Percentiles rank a stretch among this genome's conserved stretches.
Evolutionary conservation across 2,329 filamentous ascomycete genomes (phyloP).

Genomic region (Cercospora sp.): DNA sequence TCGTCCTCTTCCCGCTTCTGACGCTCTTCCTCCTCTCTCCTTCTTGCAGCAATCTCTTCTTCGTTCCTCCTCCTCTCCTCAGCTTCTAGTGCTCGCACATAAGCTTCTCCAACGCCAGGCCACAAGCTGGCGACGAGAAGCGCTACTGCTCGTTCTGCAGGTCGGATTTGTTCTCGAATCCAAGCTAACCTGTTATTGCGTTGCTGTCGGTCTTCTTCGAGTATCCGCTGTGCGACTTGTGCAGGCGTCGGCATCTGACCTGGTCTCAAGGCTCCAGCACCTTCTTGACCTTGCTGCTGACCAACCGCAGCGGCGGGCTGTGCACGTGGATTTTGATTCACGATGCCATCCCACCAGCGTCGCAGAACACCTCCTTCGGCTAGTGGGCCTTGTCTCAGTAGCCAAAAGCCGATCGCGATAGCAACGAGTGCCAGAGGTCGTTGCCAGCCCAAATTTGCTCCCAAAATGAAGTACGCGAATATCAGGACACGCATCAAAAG

Average conservation of each 20-base stretch:
- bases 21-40: conserved; percentile 32
- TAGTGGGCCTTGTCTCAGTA: conserved; percentile 45
- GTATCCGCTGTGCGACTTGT: conserved; percentile 44
- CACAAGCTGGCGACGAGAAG: conserved; percentile 63
- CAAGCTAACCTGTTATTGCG: conserved; percentile 30
- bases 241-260: conserved; percentile 43
- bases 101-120: conserved; percentile 62
- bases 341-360: conserved; percentile 48
- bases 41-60: conserved; percentile 32
- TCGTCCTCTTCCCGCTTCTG: conserved; percentile 25
- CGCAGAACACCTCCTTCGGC: conserved; percentile 42
- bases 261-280: conserved; percentile 14
- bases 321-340: conserved; percentile 33
- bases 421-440: conserved; percentile 45
- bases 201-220: conserved; percentile 33
- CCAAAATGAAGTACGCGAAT: conserved; percentile 60
- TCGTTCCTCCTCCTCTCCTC: conserved; percentile 35
- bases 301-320: conserved; percentile 10
- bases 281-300: conserved; percentile 18
- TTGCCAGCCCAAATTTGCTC: conserved; percentile 47
- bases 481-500: conserved; percentile 59
- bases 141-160: conserved; percentile 57
- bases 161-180: conserved; percentile 43
- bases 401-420: conserved; percentile 44
- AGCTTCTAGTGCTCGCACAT: conserved; percentile 56